These are phyloP conservation scores for Przewalskia tangutica DNA, from an alignment of 257 asterid genomes.

Conservation along the genomic window DNA sequence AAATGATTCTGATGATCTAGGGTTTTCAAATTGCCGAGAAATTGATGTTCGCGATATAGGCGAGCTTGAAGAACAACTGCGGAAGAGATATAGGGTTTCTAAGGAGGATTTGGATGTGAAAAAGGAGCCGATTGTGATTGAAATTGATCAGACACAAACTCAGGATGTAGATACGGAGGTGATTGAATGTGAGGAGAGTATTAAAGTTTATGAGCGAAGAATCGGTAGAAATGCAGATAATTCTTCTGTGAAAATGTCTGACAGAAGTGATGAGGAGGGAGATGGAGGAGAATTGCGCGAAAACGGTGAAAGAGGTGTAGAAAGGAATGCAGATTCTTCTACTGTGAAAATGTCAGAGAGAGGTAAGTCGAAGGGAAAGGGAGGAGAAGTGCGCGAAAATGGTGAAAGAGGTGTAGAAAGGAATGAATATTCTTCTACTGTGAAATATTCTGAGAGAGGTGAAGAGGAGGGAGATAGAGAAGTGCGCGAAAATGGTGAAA, in stretches of 20 bases:
- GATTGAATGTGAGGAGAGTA: neutral
- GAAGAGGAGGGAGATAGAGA: neutral
- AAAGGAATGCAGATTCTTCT: neutral
- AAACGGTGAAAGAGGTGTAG: neutral
- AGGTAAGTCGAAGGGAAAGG: neutral
- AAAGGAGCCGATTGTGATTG: constrained; percentile 12
- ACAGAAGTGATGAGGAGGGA: neutral
- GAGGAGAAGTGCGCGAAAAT: neutral
- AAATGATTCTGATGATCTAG: constrained; percentile 5
- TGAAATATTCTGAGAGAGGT: constrained; percentile 9
- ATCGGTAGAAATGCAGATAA: neutral
- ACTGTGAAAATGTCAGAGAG: constrained; percentile 1
- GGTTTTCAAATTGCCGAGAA: constrained; percentile 3
- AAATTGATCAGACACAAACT: constrained; percentile 3
- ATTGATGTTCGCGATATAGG: neutral
- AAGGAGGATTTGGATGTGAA: constrained; percentile 7
- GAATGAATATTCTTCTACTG: no score
- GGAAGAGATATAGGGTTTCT: constrained; percentile 6
- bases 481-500: neutral
- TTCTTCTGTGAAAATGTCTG: neutral
- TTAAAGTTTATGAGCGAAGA: neutral
- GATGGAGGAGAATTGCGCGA: neutral
- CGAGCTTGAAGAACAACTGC: neutral
- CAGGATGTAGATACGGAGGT: neutral
- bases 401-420: neutral